Evolutionary conservation across 371 early-diverging fungal species (phyloP), one percentile per base, ranked within the genome.

Genomic region (Apophysomyces variabilis): DNA sequence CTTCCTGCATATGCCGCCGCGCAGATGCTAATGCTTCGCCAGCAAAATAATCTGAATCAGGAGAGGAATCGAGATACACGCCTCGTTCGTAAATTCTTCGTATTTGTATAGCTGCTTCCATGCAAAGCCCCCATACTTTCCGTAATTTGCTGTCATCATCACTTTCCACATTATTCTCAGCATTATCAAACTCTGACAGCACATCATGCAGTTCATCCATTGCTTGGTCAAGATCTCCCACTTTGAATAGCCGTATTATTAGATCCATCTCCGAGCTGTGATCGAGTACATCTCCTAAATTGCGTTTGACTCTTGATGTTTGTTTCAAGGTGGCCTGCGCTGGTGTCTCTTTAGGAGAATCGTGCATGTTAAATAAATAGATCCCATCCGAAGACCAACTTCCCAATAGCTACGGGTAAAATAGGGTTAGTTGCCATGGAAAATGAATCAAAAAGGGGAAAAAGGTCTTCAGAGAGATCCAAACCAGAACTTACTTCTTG

Each of bases 311-410:
- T 16, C 43, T 38, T 21, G 71, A 64, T 39, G 64, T 60, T 46
- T 66, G 61, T 3, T 39, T 38, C 35, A 50, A 35, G 14, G 62
- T 64, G 12, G n/a, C 38, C 35, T 45, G 36, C 7, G 61, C 38
- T 13, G 64, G 7, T 46, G 59, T 32, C 18, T 64, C 64, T 16
- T 39, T 38, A 26, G 72, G 72, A 3, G 74, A 66, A 37, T 79
- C 79, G 37, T 83, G 71, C 12, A 87, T 80, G 58, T 90, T 80
- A 67, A 91, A 90, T 37, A 90, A 58, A 57, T 86, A 89, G 7
- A 89, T 75, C 36, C 69, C 68, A 57, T 84, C 83, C 0, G 76
- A 73, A 59, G 81, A 77, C 89, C 90, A 91, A 58, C 86, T 89
- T 7, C 87, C 90, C 45, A 92, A 57, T 6, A 91, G 59, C 73